Conservation (phyloP, 495 filamentous ascomycete species). For the Lasiosphaeria hispida region DNA sequence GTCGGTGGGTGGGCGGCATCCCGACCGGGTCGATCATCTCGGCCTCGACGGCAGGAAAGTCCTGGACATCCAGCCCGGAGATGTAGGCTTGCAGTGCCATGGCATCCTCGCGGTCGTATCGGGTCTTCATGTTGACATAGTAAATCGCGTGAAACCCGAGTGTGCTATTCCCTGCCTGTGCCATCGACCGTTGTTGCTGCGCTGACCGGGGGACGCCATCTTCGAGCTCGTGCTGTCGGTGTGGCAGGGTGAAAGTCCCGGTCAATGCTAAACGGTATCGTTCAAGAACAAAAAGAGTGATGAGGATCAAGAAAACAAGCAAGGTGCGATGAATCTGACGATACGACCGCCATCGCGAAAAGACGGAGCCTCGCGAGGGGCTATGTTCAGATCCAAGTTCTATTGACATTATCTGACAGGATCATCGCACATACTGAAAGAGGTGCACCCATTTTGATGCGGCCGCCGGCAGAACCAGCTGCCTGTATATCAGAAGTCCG, state of each 20-base stretch:
- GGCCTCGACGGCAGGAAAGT: conserved; percentile 20
- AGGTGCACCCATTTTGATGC: no score
- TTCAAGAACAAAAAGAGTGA: conserved; percentile 15
- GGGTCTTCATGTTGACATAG: conserved; percentile 24
- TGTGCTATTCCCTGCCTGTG: conserved; percentile 20
- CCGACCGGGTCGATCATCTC: conserved; percentile 24
- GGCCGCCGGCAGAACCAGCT: no score
- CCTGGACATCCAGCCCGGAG: conserved; percentile 16
- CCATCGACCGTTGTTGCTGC: conserved; percentile 8
- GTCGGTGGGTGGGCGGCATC: conserved; percentile 24
- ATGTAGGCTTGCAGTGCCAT: conserved; percentile 23
- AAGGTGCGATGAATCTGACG: conserved; percentile 16
- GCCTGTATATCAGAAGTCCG: no score
- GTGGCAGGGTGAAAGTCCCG: conserved; percentile 1
- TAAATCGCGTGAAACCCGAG: conserved; percentile 23
- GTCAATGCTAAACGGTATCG: conserved; percentile 6
- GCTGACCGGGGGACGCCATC: background rate
- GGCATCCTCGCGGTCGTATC: conserved; percentile 26
- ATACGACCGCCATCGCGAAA: conserved; percentile 18
- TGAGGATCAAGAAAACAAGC: conserved; percentile 9
- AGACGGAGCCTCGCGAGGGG: background rate
- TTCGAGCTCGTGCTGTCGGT: background rate
- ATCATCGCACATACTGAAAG: no score
- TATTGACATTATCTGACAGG: no score
- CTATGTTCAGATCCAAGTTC: background rate